Base-by-base conservation (phyloP, 225 moss, liverwort and hornwort genomes). In the Straminergon stramineum region DNA sequence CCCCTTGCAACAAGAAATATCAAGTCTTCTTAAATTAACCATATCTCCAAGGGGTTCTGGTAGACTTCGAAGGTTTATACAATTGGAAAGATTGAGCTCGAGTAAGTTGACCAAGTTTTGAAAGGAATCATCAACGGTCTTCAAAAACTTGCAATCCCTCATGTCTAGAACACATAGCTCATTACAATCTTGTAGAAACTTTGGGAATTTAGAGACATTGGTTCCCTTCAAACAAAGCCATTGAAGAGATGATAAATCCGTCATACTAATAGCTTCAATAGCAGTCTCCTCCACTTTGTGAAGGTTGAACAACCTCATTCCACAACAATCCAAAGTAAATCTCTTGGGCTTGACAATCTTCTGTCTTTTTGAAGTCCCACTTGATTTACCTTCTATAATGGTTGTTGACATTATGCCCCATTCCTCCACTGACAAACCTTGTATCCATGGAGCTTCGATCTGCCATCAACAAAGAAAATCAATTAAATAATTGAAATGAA, bases 1-100 rank as follows among this genome's bases (percentile, higher is more conserved):
- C 2, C 2, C 2, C 4, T 37, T 0, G 0, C 68, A 68, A 12
- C 2, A 0, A 1, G 12, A n/a, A n/a, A 39, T 1, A 39, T 39
- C 8, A 23, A 70, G 24, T 5, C 0, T 26, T 1, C 2, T 41
- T 41, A 71, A 41, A 8, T 5, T 26, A 3, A 41, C 5, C 35
- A 41, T 5, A 9, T 1, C 0, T 0, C 71, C 71, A 41, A 41
- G 5, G 15, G 41, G 41, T 1, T 26, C 0, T 1, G 41, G 26
- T 26, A 71, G 26, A 5, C 26, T 71, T 9, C 3, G 1, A 26
- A 71, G 41, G 3, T 26, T 15, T 0, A 0, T 0, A 1, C 73
- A 73, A 1, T 3, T 3, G 0, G 27, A 73, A 43, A 73, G 9
- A 9, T 73, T 43, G 9, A 73, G 43, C 9, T 73, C 73, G 0